Evolutionary conservation across 148 eudicot genomes (phyloP).

Genomic region (Chenopodium suecicum): DNA sequence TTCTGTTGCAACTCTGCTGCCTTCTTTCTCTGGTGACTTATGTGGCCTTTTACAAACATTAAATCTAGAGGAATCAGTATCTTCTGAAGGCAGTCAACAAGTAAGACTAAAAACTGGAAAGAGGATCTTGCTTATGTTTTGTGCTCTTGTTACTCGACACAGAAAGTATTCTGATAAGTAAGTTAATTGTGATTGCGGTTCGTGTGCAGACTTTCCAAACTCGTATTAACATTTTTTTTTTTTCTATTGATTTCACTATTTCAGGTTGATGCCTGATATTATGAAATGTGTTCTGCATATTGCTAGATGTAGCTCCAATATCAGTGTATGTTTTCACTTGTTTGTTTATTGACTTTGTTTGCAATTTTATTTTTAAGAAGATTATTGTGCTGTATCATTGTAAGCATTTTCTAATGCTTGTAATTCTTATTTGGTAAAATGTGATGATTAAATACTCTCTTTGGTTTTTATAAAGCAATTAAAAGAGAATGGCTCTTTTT

Average conservation of each 20-base stretch:
- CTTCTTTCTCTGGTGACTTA: conserved; percentile 56
- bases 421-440: neutral
- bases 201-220: neutral
- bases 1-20: conserved; percentile 49
- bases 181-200: conserved; percentile 22
- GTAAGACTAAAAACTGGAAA: conserved; percentile 68
- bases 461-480: neutral
- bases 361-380: neutral
- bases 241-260: conserved; percentile 11
- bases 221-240: conserved; percentile 20
- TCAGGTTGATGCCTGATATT: conserved; percentile 74
- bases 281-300: conserved; percentile 47
- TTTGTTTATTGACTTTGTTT: neutral
- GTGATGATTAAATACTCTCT: neutral
- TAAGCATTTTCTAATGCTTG: neutral
- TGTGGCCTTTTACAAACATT: conserved; percentile 48
- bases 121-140: conserved; percentile 63
- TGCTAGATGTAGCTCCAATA: conserved; percentile 39
- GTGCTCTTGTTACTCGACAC: conserved; percentile 69
- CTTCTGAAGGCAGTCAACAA: conserved; percentile 40
- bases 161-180: conserved; percentile 76
- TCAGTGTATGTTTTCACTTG: conserved; percentile 47
- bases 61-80: conserved; percentile 38
- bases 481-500: neutral
- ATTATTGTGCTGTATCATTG: neutral